Evolutionary conservation across 2,329 filamentous ascomycete species (phyloP).

Genomic region (Apiospora sp.): DNA sequence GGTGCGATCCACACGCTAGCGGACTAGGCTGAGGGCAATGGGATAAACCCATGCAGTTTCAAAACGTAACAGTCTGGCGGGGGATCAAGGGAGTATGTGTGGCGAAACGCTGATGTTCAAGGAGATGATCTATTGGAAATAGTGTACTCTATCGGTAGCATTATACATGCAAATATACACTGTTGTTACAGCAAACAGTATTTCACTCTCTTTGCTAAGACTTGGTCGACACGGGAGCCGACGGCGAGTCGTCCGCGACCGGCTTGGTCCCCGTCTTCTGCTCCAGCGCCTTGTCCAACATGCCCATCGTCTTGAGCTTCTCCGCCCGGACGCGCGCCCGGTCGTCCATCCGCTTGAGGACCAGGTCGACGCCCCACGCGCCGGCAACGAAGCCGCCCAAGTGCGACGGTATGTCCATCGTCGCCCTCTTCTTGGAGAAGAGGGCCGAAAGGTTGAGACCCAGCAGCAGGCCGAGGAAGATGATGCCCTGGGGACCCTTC

Average conservation of each 20-base stretch:
- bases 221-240: neutral
- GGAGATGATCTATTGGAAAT: neutral
- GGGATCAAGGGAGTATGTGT: neutral
- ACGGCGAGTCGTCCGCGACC: neutral
- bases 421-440: constrained; percentile 50
- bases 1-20: neutral
- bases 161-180: constrained; percentile 10
- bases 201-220: neutral
- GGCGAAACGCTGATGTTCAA: neutral
- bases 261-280: neutral
- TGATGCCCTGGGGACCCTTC: constrained; percentile 61
- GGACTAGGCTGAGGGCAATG: neutral
- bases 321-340: constrained; percentile 36
- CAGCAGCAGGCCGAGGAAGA: constrained; percentile 59
- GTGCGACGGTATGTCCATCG: constrained; percentile 61
- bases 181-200: neutral
- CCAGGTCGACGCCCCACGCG: constrained; percentile 48
- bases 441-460: constrained; percentile 59
- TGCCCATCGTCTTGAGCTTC: constrained; percentile 36
- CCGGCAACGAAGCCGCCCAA: constrained; percentile 60
- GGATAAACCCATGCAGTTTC: neutral
- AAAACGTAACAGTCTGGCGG: neutral
- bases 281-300: constrained; percentile 27
- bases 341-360: constrained; percentile 43
- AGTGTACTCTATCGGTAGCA: neutral